Percentiles rank a stretch among this genome's conserved stretches.
phyloP scores from a whole-genome alignment of 2,329 filamentous ascomycete genomes.

The Xylaria sp. region DNA sequence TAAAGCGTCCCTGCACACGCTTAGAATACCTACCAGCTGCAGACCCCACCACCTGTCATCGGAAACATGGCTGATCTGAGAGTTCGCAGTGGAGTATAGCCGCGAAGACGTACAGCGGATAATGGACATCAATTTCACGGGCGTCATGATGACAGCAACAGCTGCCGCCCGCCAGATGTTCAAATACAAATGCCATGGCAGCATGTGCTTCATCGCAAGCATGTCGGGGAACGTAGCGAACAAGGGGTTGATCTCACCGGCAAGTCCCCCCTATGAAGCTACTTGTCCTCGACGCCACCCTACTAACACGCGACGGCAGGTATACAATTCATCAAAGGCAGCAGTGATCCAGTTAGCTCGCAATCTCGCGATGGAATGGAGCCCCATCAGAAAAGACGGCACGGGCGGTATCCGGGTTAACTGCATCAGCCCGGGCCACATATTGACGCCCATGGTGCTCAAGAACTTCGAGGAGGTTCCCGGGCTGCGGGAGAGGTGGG shows the following conservation, averaged over 20 bases:
- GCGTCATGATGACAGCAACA: conserved; percentile 72
- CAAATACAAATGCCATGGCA: conserved; percentile 56
- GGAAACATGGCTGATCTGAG: neutral
- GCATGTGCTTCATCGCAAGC: conserved; percentile 62
- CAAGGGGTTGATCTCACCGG: conserved; percentile 68
- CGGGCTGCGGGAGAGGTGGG: conserved; percentile 64
- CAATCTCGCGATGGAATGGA: conserved; percentile 69
- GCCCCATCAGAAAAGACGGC: conserved; percentile 46
- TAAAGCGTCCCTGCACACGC: neutral
- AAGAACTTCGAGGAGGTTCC: conserved; percentile 72
- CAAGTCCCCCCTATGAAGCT: conserved; percentile 1
- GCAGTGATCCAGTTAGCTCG: conserved; percentile 67
- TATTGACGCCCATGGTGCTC: conserved; percentile 74
- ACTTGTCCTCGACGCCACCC: neutral
- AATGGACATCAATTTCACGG: conserved; percentile 72
- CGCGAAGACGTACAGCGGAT: conserved; percentile 64
- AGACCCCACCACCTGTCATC: neutral
- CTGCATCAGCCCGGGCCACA: conserved; percentile 71
- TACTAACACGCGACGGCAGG: conserved; percentile 14
- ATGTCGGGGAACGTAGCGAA: conserved; percentile 60
- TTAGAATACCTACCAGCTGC: neutral
- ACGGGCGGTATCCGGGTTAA: conserved; percentile 69
- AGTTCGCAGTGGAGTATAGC: conserved; percentile 66
- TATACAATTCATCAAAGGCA: conserved; percentile 71
- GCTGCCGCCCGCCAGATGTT: conserved; percentile 70